Percentiles rank a stretch among this genome's conserved stretches.
Evolutionary conservation across 345 rosid genomes (phyloP).

Genomic region (Hibiscus tridactylites): DNA sequence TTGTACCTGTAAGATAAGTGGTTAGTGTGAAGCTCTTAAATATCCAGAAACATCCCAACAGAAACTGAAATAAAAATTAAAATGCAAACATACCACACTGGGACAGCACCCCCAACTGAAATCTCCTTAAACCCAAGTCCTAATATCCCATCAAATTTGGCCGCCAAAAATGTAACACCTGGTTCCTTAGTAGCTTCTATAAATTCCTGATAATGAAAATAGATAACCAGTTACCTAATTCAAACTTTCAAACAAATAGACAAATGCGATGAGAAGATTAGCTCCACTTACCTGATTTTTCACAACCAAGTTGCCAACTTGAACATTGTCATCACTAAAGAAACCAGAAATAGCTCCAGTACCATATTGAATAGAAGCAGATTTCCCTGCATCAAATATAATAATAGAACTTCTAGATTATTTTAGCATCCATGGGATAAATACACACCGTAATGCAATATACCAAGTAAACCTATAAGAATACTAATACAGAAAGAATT

Average conservation of each 20-base stretch:
- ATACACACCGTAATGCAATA: constrained; percentile 49
- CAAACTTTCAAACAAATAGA: neutral
- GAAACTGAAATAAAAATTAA: neutral
- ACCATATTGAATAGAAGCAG: constrained; percentile 72
- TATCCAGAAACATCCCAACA: neutral
- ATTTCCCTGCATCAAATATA: constrained; percentile 42
- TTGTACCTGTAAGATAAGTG: constrained; percentile 52
- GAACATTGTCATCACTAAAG: constrained; percentile 70
- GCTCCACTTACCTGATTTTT: constrained; percentile 50
- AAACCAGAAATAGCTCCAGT: constrained; percentile 59
- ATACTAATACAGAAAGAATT: constrained; percentile 4
- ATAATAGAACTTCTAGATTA: neutral
- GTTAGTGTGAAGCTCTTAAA: constrained; percentile 7
- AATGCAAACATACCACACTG: constrained; percentile 60
- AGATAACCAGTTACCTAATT: neutral
- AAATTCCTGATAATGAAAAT: constrained; percentile 49
- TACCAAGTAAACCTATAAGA: constrained; percentile 14
- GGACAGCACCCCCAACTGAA: constrained; percentile 71
- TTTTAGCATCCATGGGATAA: constrained; percentile 46
- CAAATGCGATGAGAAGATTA: neutral
- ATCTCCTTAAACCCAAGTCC: constrained; percentile 95
- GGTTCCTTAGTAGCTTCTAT: constrained; percentile 96
- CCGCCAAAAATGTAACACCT: constrained; percentile 65
- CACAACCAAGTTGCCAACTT: constrained; percentile 68
- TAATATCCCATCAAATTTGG: constrained; percentile 91